Conservation (phyloP, 257 asterid species). For the Euphrasia confusa region DNA sequence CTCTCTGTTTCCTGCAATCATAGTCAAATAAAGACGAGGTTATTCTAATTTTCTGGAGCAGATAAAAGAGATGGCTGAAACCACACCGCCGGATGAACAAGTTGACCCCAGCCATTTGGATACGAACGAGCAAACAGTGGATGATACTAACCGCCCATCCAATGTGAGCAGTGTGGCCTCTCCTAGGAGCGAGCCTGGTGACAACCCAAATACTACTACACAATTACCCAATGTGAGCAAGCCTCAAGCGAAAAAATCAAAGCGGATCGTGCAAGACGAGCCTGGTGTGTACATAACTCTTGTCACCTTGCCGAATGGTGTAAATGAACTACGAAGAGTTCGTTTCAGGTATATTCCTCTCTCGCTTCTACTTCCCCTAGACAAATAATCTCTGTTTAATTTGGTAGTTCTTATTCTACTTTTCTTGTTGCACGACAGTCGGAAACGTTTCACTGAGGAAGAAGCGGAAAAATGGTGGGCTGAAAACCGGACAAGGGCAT, state of each 20-base stretch:
- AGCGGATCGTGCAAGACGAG: constrained; percentile 61
- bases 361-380: background rate
- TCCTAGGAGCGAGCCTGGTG: constrained; percentile 39
- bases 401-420: background rate
- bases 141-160: constrained; percentile 31
- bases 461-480: constrained; percentile 93
- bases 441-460: constrained; percentile 74
- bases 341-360: constrained; percentile 70
- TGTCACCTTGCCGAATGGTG: constrained; percentile 47
- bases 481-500: constrained; percentile 57
- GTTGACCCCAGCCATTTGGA: constrained; percentile 28
- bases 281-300: constrained; percentile 79
- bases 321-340: constrained; percentile 72
- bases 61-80: constrained; percentile 67
- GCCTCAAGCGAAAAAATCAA: constrained; percentile 44
- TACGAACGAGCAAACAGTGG: constrained; percentile 25
- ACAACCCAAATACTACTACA: constrained; percentile 28
- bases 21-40: constrained; percentile 10
- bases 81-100: constrained; percentile 37
- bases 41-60: constrained; percentile 28
- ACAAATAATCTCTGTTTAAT: background rate
- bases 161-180: constrained; percentile 41
- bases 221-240: constrained; percentile 37
- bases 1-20: background rate
- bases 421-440: constrained; percentile 38